Evolutionary conservation across 2,329 filamentous ascomycete species (phyloP).

Genomic region (Alternaria novae-zelandiae): DNA sequence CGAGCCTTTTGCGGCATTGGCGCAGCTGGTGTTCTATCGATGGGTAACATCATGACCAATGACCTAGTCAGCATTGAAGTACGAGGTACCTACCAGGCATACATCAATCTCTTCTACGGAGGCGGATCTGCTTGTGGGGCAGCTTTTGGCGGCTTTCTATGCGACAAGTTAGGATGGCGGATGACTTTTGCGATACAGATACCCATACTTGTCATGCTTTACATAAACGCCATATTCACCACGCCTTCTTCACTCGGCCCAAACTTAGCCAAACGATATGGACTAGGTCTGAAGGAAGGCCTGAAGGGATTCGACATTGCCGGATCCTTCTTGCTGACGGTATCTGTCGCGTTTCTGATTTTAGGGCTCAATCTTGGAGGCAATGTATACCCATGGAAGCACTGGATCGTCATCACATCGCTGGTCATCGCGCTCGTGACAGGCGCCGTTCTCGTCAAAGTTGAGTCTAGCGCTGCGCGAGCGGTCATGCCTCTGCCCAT

Average conservation of each 20-base stretch:
- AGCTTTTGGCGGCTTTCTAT: constrained; percentile 72
- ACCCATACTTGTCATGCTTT: constrained; percentile 55
- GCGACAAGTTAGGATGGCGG: constrained; percentile 74
- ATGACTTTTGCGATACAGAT: constrained; percentile 68
- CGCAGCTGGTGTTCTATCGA: constrained; percentile 72
- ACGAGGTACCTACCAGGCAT: constrained; percentile 75
- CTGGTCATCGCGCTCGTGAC: constrained; percentile 51
- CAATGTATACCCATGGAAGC: constrained; percentile 59
- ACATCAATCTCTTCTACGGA: constrained; percentile 69
- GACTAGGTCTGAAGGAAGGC: constrained; percentile 50
- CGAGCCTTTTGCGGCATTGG: constrained; percentile 75
- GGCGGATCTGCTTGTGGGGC: constrained; percentile 62
- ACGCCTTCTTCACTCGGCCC: constrained; percentile 55
- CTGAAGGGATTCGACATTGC: constrained; percentile 58
- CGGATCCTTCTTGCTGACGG: constrained; percentile 56
- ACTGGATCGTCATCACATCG: constrained; percentile 58
- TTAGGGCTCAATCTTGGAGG: constrained; percentile 61
- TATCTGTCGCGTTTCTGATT: constrained; percentile 57
- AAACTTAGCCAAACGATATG: constrained; percentile 50
- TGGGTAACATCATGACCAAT: constrained; percentile 73
- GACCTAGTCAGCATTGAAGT: constrained; percentile 77
- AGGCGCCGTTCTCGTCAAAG: constrained; percentile 50
- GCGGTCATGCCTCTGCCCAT: constrained; percentile 59
- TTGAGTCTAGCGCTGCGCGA: constrained; percentile 46
- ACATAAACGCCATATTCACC: constrained; percentile 52